These are phyloP conservation scores for Plantago major DNA, from an alignment of 257 asterid species.

Conservation along the genomic window DNA sequence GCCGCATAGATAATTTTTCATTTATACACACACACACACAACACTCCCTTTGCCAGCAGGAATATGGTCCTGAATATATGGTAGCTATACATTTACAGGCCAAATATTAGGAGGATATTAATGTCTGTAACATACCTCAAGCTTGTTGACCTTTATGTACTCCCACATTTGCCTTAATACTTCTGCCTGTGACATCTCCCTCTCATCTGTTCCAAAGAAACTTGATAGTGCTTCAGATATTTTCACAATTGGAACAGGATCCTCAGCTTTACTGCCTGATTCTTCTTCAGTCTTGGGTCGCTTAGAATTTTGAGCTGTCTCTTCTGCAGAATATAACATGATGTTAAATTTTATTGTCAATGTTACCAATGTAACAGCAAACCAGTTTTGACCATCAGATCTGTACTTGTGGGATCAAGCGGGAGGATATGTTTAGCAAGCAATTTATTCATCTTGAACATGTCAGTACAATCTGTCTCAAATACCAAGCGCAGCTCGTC, in stretches of 20 bases:
- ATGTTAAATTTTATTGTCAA: not conserved
- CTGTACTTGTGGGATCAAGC: constrained; percentile 60
- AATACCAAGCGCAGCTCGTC: constrained; percentile 66
- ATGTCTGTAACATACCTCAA: constrained; percentile 51
- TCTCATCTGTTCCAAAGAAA: constrained; percentile 59
- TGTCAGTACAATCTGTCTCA: constrained; percentile 72
- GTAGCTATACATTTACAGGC: too few relatives aligned
- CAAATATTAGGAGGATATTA: not conserved
- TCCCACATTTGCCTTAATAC: constrained; percentile 75
- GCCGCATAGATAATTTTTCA: too few relatives aligned
- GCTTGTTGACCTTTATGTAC: constrained; percentile 66
- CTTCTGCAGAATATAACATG: constrained; percentile 37
- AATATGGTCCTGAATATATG: too few relatives aligned
- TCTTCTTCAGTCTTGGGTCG: constrained; percentile 50
- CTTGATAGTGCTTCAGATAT: constrained; percentile 70
- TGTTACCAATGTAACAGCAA: constrained; percentile 13
- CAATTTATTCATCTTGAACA: constrained; percentile 94
- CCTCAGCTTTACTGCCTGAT: constrained; percentile 48
- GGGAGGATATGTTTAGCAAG: constrained; percentile 73
- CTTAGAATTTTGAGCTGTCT: constrained; percentile 43
- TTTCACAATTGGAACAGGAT: constrained; percentile 49
- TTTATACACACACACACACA: too few relatives aligned
- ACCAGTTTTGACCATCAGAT: not conserved
- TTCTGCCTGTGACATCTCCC: constrained; percentile 74
- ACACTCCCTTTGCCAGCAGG: too few relatives aligned